A percentile compares a stretch with the other conserved stretches of the same genome.
Evolutionary conservation across 108 stramenopile species (phyloP).

Genomic region (Nitzschia inconspicua): DNA sequence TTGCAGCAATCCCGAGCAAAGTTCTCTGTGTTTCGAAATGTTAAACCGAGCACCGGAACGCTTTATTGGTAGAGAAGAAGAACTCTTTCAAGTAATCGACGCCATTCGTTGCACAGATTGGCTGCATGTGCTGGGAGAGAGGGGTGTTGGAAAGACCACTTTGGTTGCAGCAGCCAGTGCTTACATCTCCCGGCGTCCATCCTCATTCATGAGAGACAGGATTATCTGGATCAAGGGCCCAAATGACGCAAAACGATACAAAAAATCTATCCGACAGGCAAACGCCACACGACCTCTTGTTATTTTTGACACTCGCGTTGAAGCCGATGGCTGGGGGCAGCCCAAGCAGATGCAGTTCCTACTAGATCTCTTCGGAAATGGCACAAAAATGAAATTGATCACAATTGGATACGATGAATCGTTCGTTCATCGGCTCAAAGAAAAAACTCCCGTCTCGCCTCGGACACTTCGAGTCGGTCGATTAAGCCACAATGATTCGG

Average conservation of each 20-base stretch:
- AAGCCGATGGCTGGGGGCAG: too few species aligned
- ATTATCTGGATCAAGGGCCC: conserved; percentile 5
- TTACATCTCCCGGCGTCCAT: not conserved
- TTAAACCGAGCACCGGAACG: conserved; percentile 29
- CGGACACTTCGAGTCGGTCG: too few species aligned
- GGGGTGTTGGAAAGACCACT: conserved; percentile 35
- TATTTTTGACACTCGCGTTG: too few species aligned
- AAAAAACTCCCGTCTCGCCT: too few species aligned
- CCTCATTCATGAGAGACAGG: conserved; percentile 6
- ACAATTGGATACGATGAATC: not conserved
- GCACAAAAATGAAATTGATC: too few species aligned
- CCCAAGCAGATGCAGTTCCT: not conserved
- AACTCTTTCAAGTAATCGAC: conserved; percentile 41
- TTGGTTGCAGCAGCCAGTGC: conserved; percentile 1
- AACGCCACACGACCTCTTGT: too few species aligned
- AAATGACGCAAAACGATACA: not conserved
- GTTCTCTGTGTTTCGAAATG: not conserved
- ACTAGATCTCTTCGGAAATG: too few species aligned
- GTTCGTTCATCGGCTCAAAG: not conserved
- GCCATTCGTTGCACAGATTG: conserved; percentile 29
- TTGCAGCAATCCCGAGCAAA: too few species aligned
- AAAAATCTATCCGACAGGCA: too few species aligned
- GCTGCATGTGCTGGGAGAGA: conserved; percentile 34
- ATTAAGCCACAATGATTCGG: too few species aligned
- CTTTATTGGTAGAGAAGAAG: conserved; percentile 52